Evolutionary conservation across 768 basidiomycete genomes (phyloP).

Genomic region (Mycena vulgaris): DNA sequence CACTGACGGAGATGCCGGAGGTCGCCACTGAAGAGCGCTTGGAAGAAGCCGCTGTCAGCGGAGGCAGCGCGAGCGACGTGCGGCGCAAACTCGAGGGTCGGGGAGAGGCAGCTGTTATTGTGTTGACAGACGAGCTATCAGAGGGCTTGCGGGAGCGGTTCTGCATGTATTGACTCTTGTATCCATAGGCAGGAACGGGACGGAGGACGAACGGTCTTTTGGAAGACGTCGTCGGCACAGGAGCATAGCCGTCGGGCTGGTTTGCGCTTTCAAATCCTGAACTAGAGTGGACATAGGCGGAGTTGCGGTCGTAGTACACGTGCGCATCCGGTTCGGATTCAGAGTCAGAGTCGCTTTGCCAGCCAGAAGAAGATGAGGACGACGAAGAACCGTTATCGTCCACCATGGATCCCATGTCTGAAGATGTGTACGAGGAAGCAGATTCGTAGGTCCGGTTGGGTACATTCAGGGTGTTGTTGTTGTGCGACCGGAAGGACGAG

Average conservation of each 20-base stretch:
- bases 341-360: conserved; percentile 67
- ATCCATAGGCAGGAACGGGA: conserved; percentile 61
- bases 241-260: conserved; percentile 24
- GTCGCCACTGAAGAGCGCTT: conserved; percentile 31
- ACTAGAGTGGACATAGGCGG: conserved; percentile 44
- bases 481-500: conserved; percentile 43
- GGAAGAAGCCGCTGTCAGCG: conserved; percentile 37
- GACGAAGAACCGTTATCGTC: conserved; percentile 73
- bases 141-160: conserved; percentile 60
- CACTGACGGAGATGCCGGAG: conserved; percentile 44
- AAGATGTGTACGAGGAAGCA: conserved; percentile 59
- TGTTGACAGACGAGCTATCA: conserved; percentile 67
- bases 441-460: conserved; percentile 61
- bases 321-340: conserved; percentile 54
- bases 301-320: conserved; percentile 50
- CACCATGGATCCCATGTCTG: conserved; percentile 75
- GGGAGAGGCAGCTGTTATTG: conserved; percentile 55
- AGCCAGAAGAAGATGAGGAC: conserved; percentile 66
- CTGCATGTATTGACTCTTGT: conserved; percentile 50
- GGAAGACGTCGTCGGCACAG: conserved; percentile 37
- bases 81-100: conserved; percentile 32
- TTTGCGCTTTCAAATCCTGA: conserved; percentile 31
- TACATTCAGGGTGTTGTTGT: conserved; percentile 56
- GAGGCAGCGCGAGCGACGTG: conserved; percentile 40
- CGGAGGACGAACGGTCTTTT: conserved; percentile 65